Percentiles rank a stretch among this genome's conserved stretches.
phyloP scores from a whole-genome alignment of 768 basidiomycete species.

The Mycena capillaripes region DNA sequence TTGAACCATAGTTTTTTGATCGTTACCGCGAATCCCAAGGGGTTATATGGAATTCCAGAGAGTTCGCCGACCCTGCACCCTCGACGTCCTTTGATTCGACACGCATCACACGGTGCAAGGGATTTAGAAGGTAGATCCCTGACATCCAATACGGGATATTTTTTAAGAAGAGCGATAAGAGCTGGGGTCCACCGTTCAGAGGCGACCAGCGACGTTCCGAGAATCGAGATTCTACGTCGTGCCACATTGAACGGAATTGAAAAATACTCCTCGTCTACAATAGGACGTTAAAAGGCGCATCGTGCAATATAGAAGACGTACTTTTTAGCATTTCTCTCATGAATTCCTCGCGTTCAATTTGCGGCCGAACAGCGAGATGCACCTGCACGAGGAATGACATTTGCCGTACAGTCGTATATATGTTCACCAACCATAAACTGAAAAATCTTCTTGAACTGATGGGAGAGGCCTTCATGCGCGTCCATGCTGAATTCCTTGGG shows the following conservation, averaged over 20 bases:
- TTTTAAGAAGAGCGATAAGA: conserved; percentile 76
- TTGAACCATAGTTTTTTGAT: neutral
- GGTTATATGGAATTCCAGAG: conserved; percentile 78
- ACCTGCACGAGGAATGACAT: neutral
- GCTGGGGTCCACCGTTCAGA: conserved; percentile 88
- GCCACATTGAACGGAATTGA: conserved; percentile 74
- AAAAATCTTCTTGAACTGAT: conserved; percentile 90
- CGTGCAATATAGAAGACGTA: conserved; percentile 41
- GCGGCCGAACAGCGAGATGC: conserved; percentile 69
- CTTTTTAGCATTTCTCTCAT: conserved; percentile 69
- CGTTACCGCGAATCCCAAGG: conserved; percentile 74
- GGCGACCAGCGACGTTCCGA: conserved; percentile 81
- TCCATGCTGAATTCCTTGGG: conserved; percentile 87
- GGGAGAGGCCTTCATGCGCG: conserved; percentile 78
- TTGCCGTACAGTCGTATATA: too few species aligned
- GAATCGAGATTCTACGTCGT: conserved; percentile 78
- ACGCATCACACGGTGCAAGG: conserved; percentile 84
- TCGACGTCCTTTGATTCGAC: conserved; percentile 62
- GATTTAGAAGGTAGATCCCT: conserved; percentile 58
- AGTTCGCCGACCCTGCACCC: conserved; percentile 74
- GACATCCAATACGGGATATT: conserved; percentile 75
- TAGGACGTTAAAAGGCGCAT: neutral
- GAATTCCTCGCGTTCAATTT: conserved; percentile 64
- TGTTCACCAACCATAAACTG: conserved; percentile 83
- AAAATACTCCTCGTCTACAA: conserved; percentile 76